phyloP scores from a whole-genome alignment of 2,329 filamentous ascomycete genomes.

The Xylaria multiplex region DNA sequence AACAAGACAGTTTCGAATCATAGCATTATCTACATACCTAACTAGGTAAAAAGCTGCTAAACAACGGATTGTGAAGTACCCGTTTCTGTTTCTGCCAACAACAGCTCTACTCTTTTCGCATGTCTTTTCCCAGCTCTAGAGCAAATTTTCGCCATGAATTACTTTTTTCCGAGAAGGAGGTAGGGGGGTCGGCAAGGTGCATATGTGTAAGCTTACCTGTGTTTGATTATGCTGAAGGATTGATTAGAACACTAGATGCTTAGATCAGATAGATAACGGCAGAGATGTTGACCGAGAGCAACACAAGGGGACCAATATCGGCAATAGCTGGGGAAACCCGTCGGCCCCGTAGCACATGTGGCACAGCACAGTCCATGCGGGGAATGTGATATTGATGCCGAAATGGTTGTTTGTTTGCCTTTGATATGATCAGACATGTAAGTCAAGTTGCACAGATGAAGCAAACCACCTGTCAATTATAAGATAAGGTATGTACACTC shows the following conservation, averaged over 20 bases:
- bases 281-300: neutral
- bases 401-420: neutral
- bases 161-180: neutral
- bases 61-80: neutral
- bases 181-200: no score
- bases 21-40: neutral
- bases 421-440: neutral
- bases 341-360: neutral
- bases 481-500: no score
- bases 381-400: neutral
- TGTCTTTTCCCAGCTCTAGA: neutral
- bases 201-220: no score
- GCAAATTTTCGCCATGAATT: neutral
- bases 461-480: neutral
- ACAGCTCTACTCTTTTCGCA: neutral
- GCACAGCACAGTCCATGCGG: neutral
- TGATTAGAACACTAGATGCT: neutral
- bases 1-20: neutral
- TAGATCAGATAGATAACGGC: neutral
- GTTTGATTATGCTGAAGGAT: neutral
- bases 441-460: neutral
- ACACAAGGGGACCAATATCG: slow-evolving; percentile 8
- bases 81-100: neutral
- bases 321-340: neutral
- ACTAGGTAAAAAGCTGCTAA: neutral